These are phyloP conservation scores for Nigrograna mackinnonii DNA, from an alignment of 2,329 filamentous ascomycete species.

Conservation along the genomic window DNA sequence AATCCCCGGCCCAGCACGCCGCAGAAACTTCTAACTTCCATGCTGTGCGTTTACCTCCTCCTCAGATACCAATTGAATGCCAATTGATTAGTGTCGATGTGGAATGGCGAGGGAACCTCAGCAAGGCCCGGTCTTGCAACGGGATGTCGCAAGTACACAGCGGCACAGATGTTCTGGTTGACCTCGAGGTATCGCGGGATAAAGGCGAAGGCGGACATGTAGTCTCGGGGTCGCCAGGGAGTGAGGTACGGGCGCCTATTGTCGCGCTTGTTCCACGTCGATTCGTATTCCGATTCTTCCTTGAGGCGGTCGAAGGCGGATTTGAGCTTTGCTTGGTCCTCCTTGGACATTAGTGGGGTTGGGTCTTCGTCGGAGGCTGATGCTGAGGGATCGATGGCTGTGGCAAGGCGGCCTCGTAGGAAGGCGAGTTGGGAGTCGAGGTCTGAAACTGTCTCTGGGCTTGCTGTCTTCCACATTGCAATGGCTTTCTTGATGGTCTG, in stretches of 20 bases:
- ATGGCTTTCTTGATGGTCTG: conserved; percentile 67
- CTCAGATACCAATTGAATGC: conserved; percentile 95
- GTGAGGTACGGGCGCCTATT: conserved; percentile 76
- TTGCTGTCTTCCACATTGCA: conserved; percentile 51
- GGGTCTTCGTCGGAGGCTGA: conserved; percentile 11
- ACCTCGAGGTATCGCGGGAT: conserved; percentile 96
- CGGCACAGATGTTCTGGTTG: conserved; percentile 94
- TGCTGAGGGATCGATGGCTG: neutral
- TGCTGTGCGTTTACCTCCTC: conserved; percentile 69
- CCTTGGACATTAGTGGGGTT: conserved; percentile 39
- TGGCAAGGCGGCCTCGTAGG: conserved; percentile 28
- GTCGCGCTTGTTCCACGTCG: conserved; percentile 56
- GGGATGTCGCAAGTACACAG: conserved; percentile 92
- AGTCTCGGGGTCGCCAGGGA: conserved; percentile 85
- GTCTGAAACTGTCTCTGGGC: conserved; percentile 49
- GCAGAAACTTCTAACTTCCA: no score
- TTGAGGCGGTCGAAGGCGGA: conserved; percentile 59
- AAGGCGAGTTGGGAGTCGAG: conserved; percentile 52
- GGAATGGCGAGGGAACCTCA: conserved; percentile 79
- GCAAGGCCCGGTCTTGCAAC: conserved; percentile 80
- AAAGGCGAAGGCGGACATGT: conserved; percentile 91
- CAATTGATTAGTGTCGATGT: conserved; percentile 70
- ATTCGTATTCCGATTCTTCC: conserved; percentile 77
- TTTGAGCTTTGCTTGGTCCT: conserved; percentile 61
- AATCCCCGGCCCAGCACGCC: no score